These are phyloP conservation scores for Lasiodiplodia hormozganensis DNA, from an alignment of 2,329 filamentous ascomycete genomes.

Conservation along the genomic window DNA sequence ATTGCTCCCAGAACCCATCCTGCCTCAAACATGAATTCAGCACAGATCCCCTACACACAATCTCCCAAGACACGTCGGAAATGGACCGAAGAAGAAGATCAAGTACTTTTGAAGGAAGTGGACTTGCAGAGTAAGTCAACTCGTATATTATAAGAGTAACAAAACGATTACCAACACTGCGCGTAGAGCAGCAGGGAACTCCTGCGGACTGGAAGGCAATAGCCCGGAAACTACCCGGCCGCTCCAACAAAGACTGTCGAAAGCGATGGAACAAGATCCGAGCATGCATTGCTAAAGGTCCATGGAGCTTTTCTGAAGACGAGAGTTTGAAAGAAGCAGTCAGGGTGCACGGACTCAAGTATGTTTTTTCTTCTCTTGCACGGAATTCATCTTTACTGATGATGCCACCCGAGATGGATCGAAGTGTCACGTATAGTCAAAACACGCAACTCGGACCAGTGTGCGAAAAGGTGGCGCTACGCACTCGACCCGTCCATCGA, in stretches of 20 bases:
- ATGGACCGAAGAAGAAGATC: slow-evolving; percentile 13
- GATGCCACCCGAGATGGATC: background rate
- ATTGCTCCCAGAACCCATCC: background rate
- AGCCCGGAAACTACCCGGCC: slow-evolving; percentile 22
- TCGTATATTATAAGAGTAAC: no score
- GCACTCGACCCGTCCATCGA: slow-evolving; percentile 6
- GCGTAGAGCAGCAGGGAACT: background rate
- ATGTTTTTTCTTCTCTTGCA: background rate
- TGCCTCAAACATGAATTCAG: background rate
- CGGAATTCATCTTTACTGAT: background rate
- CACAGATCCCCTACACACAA: background rate
- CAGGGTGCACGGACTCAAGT: background rate
- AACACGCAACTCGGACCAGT: slow-evolving; percentile 10
- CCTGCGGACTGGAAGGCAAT: slow-evolving; percentile 24
- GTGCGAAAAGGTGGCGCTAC: slow-evolving; percentile 17
- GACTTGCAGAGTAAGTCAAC: background rate
- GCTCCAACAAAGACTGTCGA: slow-evolving; percentile 31
- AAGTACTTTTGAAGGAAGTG: background rate
- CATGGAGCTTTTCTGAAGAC: slow-evolving; percentile 27
- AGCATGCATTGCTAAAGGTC: slow-evolving; percentile 24
- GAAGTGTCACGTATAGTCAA: slow-evolving; percentile 4
- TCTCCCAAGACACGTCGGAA: background rate
- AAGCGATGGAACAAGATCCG: slow-evolving; percentile 31
- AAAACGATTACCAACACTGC: no score
- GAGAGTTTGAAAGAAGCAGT: slow-evolving; percentile 2